Evolutionary conservation across 352 stramenopile genomes (phyloP), one percentile per base, ranked within the genome.

Genomic region (Blastocystis sp.): DNA sequence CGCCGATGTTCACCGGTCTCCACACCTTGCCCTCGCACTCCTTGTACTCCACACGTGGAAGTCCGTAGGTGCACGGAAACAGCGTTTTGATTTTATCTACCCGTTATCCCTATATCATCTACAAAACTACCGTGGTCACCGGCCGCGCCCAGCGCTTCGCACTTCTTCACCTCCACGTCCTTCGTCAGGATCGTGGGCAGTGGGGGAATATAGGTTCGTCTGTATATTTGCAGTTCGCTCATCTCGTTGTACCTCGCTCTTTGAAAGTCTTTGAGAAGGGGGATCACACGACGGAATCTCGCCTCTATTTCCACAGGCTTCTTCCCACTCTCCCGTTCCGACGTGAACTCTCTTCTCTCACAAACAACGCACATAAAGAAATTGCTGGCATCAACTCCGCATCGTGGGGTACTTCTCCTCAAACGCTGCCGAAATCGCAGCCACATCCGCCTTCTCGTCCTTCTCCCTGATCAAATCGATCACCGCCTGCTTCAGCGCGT

Each of bases 31-130:
- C 45, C 4, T 34, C 28, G 28, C 28, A 34, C 28, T 34, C 28
- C 28, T 34, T 34, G 28, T 34, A 34, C 28, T 34, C 23, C 28
- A 34, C 28, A 34, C 90, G 77, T 21, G 90, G 90, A 52, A 86
- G 34, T 19, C 90, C 90, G 70, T 91, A 91, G 21, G 88, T 91
- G 34, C 76, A 88, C 43, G 90, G 89, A 79, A 91, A 91, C n/a
- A 91, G 88, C 2, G 74, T 79, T 70, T 91, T 77, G 86, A 91
- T 90, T 43, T 76, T 76, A 28, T 91, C 89, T 77, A 77, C 34
- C 43, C 4, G 0, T 21, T 60, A 60, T 34, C 7, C 45, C 7
- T 7, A 23, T 48, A 19, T 34, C n/a, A 21, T 41, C 52, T 0
- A 3, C 28, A 53, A 34, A 9, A 4, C 19, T 77, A 77, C 66